phyloP scores from a whole-genome alignment of 495 filamentous ascomycete species.

The Amphirosellinia nigrospora region DNA sequence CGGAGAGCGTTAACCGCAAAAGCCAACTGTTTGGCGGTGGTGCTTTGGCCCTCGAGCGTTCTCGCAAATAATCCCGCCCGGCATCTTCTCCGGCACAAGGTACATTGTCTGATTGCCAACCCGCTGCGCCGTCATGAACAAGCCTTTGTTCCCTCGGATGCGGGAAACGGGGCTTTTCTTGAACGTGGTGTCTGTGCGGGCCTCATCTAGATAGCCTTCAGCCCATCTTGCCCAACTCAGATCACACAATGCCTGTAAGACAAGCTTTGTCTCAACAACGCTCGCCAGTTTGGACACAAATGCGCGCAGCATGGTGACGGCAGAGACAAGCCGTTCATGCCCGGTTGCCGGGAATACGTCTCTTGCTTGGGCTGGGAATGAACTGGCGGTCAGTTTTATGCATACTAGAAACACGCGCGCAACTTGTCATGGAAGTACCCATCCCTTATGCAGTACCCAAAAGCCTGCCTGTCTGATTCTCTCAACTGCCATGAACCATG shows the following conservation, averaged over 20 bases:
- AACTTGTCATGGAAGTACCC: conserved; percentile 25
- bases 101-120: conserved; percentile 25
- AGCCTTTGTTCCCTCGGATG: conserved; percentile 33
- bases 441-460: conserved; percentile 26
- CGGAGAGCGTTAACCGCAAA: conserved; percentile 36
- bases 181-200: conserved; percentile 41
- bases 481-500: conserved; percentile 45
- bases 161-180: conserved; percentile 38
- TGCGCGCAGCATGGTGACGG: conserved; percentile 21
- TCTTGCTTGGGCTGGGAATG: conserved; percentile 36
- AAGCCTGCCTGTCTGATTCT: conserved; percentile 38
- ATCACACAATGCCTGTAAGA: conserved; percentile 27
- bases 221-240: conserved; percentile 16
- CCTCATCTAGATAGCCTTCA: conserved; percentile 25
- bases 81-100: conserved; percentile 27
- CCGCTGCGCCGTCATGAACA: conserved; percentile 26
- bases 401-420: conserved; percentile 26
- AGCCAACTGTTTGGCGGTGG: conserved; percentile 30
- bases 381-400: conserved; percentile 44
- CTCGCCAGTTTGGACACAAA: conserved; percentile 12
- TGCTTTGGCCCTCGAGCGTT: conserved; percentile 27
- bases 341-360: conserved; percentile 40
- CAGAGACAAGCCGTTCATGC: conserved; percentile 29
- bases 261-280: conserved; percentile 26
- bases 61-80: conserved; percentile 26